Conservation (phyloP, 139 green algal genomes). For the Pleodorina starrii region DNA sequence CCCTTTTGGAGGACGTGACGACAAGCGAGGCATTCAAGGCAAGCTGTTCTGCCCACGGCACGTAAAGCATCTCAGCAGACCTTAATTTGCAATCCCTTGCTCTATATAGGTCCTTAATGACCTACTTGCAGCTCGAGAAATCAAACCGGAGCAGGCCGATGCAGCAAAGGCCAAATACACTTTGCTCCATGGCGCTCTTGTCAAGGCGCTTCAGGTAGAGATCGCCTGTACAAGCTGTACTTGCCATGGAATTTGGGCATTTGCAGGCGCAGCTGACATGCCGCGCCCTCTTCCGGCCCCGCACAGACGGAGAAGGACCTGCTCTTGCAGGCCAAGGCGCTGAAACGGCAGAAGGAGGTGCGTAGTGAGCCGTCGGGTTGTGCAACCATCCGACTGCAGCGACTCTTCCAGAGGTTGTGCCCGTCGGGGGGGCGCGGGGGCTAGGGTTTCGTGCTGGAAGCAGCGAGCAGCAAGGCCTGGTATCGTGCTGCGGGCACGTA, state of each 20-base stretch:
- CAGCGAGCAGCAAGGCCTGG: too few species aligned
- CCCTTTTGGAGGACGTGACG: slow-evolving; percentile 58
- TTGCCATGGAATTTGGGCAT: too few species aligned
- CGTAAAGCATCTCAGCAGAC: not conserved
- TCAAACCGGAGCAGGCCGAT: slow-evolving; percentile 53
- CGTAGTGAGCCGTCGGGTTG: not conserved
- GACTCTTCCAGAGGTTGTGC: too few species aligned
- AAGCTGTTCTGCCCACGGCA: not conserved
- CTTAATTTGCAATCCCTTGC: not conserved
- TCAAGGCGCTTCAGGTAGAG: slow-evolving; percentile 67
- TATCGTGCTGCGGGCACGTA: too few species aligned
- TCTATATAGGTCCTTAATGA: slow-evolving; percentile 60
- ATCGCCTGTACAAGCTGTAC: too few species aligned
- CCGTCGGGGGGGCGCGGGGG: too few species aligned
- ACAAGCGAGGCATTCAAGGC: slow-evolving; percentile 62
- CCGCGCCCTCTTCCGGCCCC: too few species aligned
- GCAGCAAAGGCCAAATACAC: slow-evolving; percentile 60
- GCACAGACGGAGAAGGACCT: slow-evolving; percentile 41
- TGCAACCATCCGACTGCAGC: too few species aligned
- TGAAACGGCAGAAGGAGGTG: slow-evolving; percentile 72
- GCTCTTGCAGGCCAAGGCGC: slow-evolving; percentile 50
- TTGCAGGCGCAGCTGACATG: too few species aligned
- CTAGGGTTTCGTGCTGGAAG: too few species aligned
- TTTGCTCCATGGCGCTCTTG: slow-evolving; percentile 58
- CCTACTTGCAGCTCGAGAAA: slow-evolving; percentile 50